Evolutionary conservation across 2,329 filamentous ascomycete genomes (phyloP).

Genomic region (Didymella glomerata): DNA sequence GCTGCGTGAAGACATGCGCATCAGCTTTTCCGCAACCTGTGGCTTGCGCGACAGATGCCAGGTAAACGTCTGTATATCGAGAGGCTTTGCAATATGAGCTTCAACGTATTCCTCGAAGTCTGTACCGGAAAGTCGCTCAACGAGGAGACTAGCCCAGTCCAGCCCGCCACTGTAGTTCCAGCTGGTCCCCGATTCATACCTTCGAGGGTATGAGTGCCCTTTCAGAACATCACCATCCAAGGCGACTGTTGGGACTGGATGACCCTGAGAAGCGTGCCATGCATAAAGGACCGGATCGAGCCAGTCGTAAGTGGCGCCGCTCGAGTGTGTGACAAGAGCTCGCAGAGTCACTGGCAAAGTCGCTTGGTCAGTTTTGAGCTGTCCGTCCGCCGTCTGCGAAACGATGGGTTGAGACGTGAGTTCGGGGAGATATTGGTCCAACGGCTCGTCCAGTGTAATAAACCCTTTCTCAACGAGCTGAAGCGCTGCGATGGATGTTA

Average conservation of each 20-base stretch:
- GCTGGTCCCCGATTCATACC: conserved; percentile 51
- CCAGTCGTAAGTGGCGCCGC: conserved; percentile 10
- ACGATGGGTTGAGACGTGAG: conserved; percentile 5
- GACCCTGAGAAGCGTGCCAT: conserved; percentile 3
- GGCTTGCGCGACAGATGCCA: conserved; percentile 32
- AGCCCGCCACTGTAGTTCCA: conserved; percentile 60
- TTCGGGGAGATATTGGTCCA: conserved; percentile 2
- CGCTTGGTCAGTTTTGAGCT: conserved; percentile 1
- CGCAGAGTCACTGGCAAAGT: not conserved
- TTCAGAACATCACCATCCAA: conserved; percentile 24
- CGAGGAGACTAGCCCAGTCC: conserved; percentile 59
- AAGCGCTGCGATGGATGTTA: conserved; percentile 42
- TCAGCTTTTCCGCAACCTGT: conserved; percentile 26
- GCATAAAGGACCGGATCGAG: not conserved
- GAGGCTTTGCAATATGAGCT: conserved; percentile 1
- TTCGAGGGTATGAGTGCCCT: conserved; percentile 47
- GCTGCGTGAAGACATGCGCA: conserved; percentile 28
- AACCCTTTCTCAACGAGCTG: conserved; percentile 42
- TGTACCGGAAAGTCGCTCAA: conserved; percentile 53
- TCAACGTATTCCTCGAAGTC: conserved; percentile 41
- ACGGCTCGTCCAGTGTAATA: conserved; percentile 25
- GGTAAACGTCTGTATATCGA: conserved; percentile 46
- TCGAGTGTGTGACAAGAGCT: conserved; percentile 3
- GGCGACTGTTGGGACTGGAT: not conserved
- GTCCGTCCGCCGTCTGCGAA: conserved; percentile 2